phyloP scores from a whole-genome alignment of 768 basidiomycete genomes.

The Trametes sanguinea region DNA sequence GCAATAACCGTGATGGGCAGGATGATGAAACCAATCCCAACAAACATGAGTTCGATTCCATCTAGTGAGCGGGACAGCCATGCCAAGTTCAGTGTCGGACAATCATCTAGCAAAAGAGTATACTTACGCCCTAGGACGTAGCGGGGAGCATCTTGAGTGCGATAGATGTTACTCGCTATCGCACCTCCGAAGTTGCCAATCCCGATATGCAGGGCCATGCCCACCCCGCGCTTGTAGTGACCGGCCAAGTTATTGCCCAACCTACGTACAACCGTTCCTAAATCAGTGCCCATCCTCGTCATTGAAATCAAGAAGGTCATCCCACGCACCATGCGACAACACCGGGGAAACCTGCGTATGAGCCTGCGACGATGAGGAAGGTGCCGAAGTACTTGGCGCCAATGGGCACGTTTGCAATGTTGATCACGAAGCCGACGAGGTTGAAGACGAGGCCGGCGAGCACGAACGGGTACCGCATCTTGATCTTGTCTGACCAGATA shows the following conservation, averaged over 20 bases:
- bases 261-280: not conserved
- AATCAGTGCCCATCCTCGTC: too few species aligned
- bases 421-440: constrained; percentile 63
- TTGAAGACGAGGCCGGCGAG: constrained; percentile 50
- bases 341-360: constrained; percentile 62
- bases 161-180: constrained; percentile 64
- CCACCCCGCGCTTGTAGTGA: constrained; percentile 70
- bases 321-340: constrained; percentile 54
- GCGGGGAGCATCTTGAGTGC: constrained; percentile 57
- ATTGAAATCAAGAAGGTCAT: not conserved
- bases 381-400: constrained; percentile 77
- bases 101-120: too few species aligned
- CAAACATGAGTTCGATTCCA: constrained; percentile 65
- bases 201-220: constrained; percentile 69
- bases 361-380: constrained; percentile 66
- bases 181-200: constrained; percentile 69
- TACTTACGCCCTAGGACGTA: constrained; percentile 56
- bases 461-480: constrained; percentile 63
- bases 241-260: constrained; percentile 66
- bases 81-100: not conserved
- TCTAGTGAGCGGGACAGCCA: constrained; percentile 38
- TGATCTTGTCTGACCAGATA: constrained; percentile 57
- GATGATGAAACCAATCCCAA: constrained; percentile 60
- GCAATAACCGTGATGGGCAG: constrained; percentile 49
- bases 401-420: constrained; percentile 52